Conservation (phyloP, 2,329 filamentous ascomycete species). For the Epichloe sylvatica region DNA sequence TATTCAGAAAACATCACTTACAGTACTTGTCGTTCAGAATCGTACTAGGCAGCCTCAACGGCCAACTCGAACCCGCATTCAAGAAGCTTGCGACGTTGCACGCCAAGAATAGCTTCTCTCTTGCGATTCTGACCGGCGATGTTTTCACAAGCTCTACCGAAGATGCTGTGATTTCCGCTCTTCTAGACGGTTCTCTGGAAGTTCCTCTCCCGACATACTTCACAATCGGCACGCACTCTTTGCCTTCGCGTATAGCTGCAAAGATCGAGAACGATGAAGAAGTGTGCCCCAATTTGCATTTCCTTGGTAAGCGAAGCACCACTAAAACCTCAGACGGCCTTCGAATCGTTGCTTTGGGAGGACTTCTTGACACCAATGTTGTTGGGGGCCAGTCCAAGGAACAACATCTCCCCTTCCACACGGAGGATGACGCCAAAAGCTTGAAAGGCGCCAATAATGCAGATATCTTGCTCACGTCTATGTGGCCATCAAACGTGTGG, state of each 20-base stretch:
- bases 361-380: slow-evolving; percentile 48
- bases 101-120: slow-evolving; percentile 73
- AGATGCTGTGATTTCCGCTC: slow-evolving; percentile 41
- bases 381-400: slow-evolving; percentile 52
- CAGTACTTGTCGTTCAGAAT: slow-evolving; percentile 35
- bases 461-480: slow-evolving; percentile 75
- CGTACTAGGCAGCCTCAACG: slow-evolving; percentile 72
- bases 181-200: slow-evolving; percentile 58
- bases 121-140: slow-evolving; percentile 74
- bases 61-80: slow-evolving; percentile 62
- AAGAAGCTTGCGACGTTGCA: slow-evolving; percentile 70
- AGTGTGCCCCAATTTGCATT: slow-evolving; percentile 83
- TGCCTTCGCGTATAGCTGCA: slow-evolving; percentile 57
- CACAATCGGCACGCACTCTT: slow-evolving; percentile 56
- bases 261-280: slow-evolving; percentile 61
- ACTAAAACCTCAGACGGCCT: slow-evolving; percentile 85
- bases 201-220: slow-evolving; percentile 85
- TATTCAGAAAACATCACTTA: neutral
- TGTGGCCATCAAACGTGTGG: slow-evolving; percentile 69
- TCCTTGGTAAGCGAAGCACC: slow-evolving; percentile 71
- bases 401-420: slow-evolving; percentile 65
- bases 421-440: slow-evolving; percentile 58
- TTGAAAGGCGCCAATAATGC: slow-evolving; percentile 63
- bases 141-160: slow-evolving; percentile 55
- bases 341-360: slow-evolving; percentile 75